Percentiles rank a stretch among this genome's conserved stretches.
Conservation (phyloP, 1,139 yeast genomes). For the Nakaseomyces delphensis region DNA sequence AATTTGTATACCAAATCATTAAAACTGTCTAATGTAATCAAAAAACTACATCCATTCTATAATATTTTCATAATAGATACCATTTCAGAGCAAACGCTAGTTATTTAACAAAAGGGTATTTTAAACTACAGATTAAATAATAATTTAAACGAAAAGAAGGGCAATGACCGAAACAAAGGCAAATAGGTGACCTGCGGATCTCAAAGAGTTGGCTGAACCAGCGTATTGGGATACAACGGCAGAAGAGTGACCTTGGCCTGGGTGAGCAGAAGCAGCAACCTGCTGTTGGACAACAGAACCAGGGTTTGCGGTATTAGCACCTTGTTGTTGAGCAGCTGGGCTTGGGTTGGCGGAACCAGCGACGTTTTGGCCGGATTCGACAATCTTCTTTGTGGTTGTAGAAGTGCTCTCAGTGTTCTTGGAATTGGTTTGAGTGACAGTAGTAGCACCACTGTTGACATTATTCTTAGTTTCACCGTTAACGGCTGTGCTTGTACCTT, state of each 20-base stretch:
- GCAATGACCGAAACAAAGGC: background rate
- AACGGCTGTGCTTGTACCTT: background rate
- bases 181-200: background rate
- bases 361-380: background rate
- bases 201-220: slow-evolving; percentile 1
- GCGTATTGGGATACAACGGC: background rate
- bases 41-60: too few species aligned
- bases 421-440: background rate
- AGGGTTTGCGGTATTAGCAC: background rate
- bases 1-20: too few species aligned
- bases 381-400: background rate
- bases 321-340: background rate
- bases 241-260: background rate
- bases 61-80: too few species aligned
- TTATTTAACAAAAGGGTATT: too few species aligned
- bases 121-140: background rate
- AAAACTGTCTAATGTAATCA: too few species aligned
- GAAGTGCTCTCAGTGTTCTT: slow-evolving; percentile 1
- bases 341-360: slow-evolving; percentile 2
- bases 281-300: background rate
- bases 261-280: background rate
- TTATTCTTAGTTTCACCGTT: background rate
- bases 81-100: too few species aligned
- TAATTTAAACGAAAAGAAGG: background rate
- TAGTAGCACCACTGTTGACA: background rate